A percentile compares a stretch with the other conserved stretches of the same genome.
Evolutionary conservation across 2,329 filamentous ascomycete species (phyloP).

Genomic region (Calonectria henricotiae): DNA sequence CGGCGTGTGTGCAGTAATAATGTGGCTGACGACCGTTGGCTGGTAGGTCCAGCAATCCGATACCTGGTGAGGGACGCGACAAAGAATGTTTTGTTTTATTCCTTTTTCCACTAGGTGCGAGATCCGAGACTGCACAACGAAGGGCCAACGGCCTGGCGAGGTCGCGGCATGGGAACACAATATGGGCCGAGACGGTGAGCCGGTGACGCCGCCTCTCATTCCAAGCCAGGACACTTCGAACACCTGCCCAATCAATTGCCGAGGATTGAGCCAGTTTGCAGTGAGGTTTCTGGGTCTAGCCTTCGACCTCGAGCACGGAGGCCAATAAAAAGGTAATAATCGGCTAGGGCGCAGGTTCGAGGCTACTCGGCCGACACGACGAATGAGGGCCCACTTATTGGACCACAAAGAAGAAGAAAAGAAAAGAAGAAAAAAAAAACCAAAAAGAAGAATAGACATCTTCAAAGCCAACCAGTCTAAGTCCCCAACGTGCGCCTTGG

Average conservation of each 20-base stretch:
- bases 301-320: conserved; percentile 19
- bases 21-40: conserved; percentile 35
- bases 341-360: conserved; percentile 40
- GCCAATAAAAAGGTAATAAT: conserved; percentile 31
- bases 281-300: conserved; percentile 23
- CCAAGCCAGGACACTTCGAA: conserved; percentile 33
- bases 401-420: neutral
- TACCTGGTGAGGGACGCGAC: conserved; percentile 31
- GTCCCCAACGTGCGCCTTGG: conserved; percentile 28
- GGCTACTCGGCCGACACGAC: conserved; percentile 41
- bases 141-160: conserved; percentile 36
- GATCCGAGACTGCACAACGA: conserved; percentile 47
- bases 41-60: conserved; percentile 35
- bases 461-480: conserved; percentile 29
- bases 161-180: conserved; percentile 42
- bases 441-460: conserved; percentile 25
- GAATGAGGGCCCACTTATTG: conserved; percentile 30
- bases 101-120: conserved; percentile 29
- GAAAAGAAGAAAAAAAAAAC: neutral
- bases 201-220: conserved; percentile 40
- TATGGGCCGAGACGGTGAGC: conserved; percentile 46
- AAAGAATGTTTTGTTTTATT: conserved; percentile 28
- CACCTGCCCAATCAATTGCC: conserved; percentile 41
- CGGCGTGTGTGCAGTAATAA: conserved; percentile 6
- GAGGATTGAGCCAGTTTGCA: conserved; percentile 33